Conservation (phyloP, 2,329 filamentous ascomycete genomes). For the Fusarium hainanense region DNA sequence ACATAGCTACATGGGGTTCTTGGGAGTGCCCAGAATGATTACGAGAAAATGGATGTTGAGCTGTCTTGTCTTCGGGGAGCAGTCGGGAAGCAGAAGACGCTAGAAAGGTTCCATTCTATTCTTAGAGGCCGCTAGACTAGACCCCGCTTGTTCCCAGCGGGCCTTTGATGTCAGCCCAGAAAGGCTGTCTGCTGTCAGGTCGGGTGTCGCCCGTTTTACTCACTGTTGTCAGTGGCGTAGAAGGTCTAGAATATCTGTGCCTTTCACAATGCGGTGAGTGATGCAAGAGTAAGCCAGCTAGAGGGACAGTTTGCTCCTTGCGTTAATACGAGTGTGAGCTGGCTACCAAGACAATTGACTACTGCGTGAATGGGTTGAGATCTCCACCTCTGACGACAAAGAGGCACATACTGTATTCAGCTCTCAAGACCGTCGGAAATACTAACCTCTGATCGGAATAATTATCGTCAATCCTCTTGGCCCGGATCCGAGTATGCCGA, state of each 20-base stretch:
- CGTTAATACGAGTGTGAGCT: not conserved
- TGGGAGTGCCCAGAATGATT: not conserved
- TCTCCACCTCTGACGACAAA: slow-evolving; percentile 21
- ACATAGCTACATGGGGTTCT: not conserved
- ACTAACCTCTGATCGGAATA: slow-evolving; percentile 1
- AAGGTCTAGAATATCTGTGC: slow-evolving; percentile 7
- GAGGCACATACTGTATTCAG: not conserved
- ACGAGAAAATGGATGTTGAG: slow-evolving; percentile 3
- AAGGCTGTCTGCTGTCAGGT: slow-evolving; percentile 8
- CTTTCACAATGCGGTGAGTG: slow-evolving; percentile 4
- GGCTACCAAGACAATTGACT: not conserved
- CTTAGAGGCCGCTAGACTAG: slow-evolving; percentile 24
- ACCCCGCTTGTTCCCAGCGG: slow-evolving; percentile 8
- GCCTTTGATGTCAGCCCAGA: slow-evolving; percentile 20
- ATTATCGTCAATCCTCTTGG: not conserved
- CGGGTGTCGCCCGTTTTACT: not conserved
- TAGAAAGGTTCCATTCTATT: slow-evolving; percentile 30
- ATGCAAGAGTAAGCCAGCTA: not conserved
- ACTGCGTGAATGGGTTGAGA: not conserved
- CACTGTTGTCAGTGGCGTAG: not conserved
- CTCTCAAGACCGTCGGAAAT: not conserved
- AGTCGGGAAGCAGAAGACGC: not conserved
- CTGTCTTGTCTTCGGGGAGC: not conserved
- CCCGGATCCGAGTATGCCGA: not conserved
- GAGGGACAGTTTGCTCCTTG: not conserved